phyloP scores from a whole-genome alignment of 148 eudicot species.

The Polygonum maritimum region DNA sequence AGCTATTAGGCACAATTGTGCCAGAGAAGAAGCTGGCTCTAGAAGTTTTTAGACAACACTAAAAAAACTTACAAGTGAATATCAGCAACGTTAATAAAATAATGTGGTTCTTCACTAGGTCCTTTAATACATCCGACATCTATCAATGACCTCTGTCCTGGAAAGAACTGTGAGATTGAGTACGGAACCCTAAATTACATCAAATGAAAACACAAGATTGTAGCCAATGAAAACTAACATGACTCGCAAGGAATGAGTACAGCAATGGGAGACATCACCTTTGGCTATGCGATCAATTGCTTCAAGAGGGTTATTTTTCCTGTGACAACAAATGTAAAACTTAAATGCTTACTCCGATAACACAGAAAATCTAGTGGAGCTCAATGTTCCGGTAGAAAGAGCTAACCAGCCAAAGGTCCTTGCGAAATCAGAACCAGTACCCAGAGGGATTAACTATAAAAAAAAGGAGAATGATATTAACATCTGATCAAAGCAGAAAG shows the following conservation, averaged over 20 bases:
- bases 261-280: background rate
- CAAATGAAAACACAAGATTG: background rate
- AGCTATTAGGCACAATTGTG: constrained; percentile 3
- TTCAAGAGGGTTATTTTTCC: constrained; percentile 80
- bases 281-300: constrained; percentile 45
- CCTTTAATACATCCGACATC: constrained; percentile 70
- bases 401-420: constrained; percentile 87
- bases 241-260: constrained; percentile 6
- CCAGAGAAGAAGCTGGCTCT: background rate
- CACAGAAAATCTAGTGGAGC: constrained; percentile 3
- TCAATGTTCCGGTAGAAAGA: background rate
- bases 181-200: background rate
- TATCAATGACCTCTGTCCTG: constrained; percentile 65
- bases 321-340: constrained; percentile 20
- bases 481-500: background rate
- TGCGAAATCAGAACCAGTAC: constrained; percentile 98
- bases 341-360: background rate
- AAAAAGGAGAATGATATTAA: constrained; percentile 12
- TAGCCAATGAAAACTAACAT: background rate
- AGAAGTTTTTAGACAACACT: constrained; percentile 8
- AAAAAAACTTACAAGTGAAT: constrained; percentile 69
- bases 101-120: constrained; percentile 56
- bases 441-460: constrained; percentile 84
- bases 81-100: constrained; percentile 91
- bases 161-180: constrained; percentile 22